Base-by-base conservation (phyloP, 2,329 filamentous ascomycete genomes). In the Didymella arachidicola region DNA sequence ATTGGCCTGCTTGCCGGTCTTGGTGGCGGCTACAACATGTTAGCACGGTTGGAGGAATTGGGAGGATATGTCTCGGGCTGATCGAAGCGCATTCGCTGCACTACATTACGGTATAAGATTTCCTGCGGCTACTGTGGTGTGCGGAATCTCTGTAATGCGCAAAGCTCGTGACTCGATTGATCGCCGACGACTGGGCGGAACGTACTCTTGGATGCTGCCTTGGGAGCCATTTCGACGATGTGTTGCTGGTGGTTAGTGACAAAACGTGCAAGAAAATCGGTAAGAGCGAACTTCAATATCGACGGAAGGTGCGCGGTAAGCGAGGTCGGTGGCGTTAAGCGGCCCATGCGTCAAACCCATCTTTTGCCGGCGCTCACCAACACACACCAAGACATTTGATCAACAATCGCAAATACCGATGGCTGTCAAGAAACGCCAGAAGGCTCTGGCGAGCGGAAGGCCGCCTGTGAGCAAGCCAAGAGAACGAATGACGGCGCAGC, bases 1-100 rank as follows among this genome's bases (percentile, higher is more conserved):
- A 77, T 89, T 90, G 83, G 95, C 95, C 88, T 96, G 89, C 74
- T 81, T 81, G 75, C 80, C 82, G 74, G 83, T 78, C 87, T 95
- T 95, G 81, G 83, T 75, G 69, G 79, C 82, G 68, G 70, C 78
- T 80, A 78, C 71, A 57, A 47, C 43, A 59, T 66, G 68, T 74
- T 68, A 76, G 73, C 67, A 25, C 58, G 58, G 57, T 50, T 48
- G 44, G 36, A 50, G 59, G 25, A 54, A 3, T 50, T 52, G 39
- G 52, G 25, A 11, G 4, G 6, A 4, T 46, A 42, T 25, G 50
- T 54, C 45, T 7, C 11, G 45, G 51, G 56, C 41, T 63, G 62
- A 68, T 62, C 63, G 61, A 67, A 59, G 61, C 63, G 68, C 64
- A 64, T 67, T 50, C 61, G 65, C 57, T 47, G 54, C 62, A 60